These are phyloP conservation scores for Nitzschia sp. DNA, from an alignment of 108 stramenopile genomes.

Conservation along the genomic window DNA sequence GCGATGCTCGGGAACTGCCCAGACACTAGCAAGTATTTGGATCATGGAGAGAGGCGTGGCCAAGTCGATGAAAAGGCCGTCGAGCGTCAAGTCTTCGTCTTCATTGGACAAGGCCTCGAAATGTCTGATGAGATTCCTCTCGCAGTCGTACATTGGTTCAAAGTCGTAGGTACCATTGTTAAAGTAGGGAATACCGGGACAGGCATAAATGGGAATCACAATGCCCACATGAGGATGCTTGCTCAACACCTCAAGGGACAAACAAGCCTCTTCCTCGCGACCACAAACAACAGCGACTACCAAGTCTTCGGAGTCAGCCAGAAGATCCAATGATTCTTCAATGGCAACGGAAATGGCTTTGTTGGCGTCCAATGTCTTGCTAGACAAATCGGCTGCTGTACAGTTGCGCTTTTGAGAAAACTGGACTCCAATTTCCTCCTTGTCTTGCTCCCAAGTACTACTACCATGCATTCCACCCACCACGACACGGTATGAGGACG, in stretches of 20 bases:
- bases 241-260: conserved; percentile 11
- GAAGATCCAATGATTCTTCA: conserved; percentile 2
- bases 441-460: conserved; percentile 74
- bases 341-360: not conserved
- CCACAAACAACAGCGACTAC: conserved; percentile 25
- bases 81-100: not conserved
- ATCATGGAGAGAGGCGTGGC: conserved; percentile 15
- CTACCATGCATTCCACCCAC: conserved; percentile 81
- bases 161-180: not conserved
- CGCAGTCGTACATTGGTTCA: conserved; percentile 26
- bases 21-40: conserved; percentile 31
- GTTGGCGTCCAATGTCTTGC: not conserved
- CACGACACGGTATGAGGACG: conserved; percentile 64
- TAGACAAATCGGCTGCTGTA: not conserved
- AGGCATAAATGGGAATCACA: conserved; percentile 29
- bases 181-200: not conserved
- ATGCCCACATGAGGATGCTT: conserved; percentile 3
- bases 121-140: conserved; percentile 7
- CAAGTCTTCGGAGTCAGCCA: conserved; percentile 3
- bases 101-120: not conserved
- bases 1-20: conserved; percentile 7
- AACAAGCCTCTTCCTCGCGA: conserved; percentile 11
- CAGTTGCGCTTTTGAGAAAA: conserved; percentile 27
- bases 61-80: conserved; percentile 19
- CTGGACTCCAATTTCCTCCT: conserved; percentile 59